Conservation (phyloP, 352 stramenopile genomes). For the Pythium sukuiense region DNA sequence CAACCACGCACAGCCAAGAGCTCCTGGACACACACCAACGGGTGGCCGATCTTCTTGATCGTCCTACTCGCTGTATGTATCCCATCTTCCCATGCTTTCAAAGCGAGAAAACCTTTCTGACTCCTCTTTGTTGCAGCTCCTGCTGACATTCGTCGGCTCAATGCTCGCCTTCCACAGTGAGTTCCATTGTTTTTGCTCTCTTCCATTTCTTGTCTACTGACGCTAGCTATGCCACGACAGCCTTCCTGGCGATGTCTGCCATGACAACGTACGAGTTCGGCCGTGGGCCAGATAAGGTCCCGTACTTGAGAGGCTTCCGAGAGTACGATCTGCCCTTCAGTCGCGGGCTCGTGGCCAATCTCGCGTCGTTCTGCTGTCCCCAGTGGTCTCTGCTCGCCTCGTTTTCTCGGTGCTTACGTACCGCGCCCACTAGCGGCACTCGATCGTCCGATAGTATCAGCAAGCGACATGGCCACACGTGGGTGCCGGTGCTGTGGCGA, state of each 20-base stretch:
- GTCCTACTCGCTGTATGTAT: slow-evolving; percentile 31
- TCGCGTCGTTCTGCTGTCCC: slow-evolving; percentile 42
- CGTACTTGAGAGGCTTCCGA: slow-evolving; percentile 61
- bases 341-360: slow-evolving; percentile 38
- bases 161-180: slow-evolving; percentile 41
- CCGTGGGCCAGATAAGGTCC: slow-evolving; percentile 46
- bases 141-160: slow-evolving; percentile 22
- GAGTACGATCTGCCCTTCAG: slow-evolving; percentile 78
- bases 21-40: slow-evolving; percentile 32
- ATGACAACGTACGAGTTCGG: slow-evolving; percentile 75
- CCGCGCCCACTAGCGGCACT: too few species aligned
- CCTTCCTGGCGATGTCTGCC: slow-evolving; percentile 55
- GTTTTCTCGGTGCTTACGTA: background rate
- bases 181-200: background rate
- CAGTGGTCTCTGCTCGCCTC: background rate
- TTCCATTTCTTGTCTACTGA: too few species aligned
- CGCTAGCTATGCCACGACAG: slow-evolving; percentile 12
- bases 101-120: too few species aligned
- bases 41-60: slow-evolving; percentile 21
- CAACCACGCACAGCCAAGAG: slow-evolving; percentile 15
- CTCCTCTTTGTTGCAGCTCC: background rate
- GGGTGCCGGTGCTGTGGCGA: slow-evolving; percentile 30
- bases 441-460: background rate
- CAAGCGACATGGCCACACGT: slow-evolving; percentile 6
- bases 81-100: too few species aligned